These are phyloP conservation scores for Penicillium sp. DNA, from an alignment of 2,329 filamentous ascomycete species.

Conservation along the genomic window DNA sequence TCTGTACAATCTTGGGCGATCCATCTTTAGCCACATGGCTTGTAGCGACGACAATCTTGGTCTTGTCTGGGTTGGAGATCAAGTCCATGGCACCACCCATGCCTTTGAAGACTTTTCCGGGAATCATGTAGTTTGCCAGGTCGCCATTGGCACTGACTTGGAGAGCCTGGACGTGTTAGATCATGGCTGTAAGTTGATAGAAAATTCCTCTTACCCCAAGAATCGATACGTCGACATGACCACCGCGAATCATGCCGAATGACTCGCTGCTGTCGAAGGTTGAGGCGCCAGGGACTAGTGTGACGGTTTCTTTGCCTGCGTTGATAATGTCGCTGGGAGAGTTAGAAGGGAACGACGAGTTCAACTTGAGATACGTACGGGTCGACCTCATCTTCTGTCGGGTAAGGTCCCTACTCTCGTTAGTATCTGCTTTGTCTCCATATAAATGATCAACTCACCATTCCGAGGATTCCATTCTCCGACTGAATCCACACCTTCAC, in stretches of 20 bases:
- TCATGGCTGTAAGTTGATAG: no score
- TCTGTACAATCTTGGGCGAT: conserved; percentile 59
- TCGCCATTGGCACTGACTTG: conserved; percentile 75
- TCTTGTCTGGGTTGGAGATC: conserved; percentile 63
- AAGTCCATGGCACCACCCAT: conserved; percentile 77
- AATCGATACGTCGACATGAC: conserved; percentile 77
- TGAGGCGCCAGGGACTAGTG: conserved; percentile 66
- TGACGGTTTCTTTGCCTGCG: conserved; percentile 82
- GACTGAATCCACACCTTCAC: conserved; percentile 76
- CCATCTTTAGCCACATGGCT: conserved; percentile 66
- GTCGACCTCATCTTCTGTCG: conserved; percentile 65
- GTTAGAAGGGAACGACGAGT: background rate
- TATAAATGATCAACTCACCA: conserved; percentile 38
- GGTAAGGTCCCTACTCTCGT: conserved; percentile 58
- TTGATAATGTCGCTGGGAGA: conserved; percentile 64
- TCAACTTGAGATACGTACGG: conserved; percentile 35
- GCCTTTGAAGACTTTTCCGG: conserved; percentile 77
- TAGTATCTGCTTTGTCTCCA: background rate
- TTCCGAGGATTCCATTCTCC: conserved; percentile 79
- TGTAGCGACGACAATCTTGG: conserved; percentile 66
- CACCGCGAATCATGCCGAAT: conserved; percentile 81
- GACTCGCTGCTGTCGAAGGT: conserved; percentile 76
- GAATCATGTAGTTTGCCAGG: conserved; percentile 85
- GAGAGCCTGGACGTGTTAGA: conserved; percentile 46
- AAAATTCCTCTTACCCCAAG: conserved; percentile 53